Conservation (phyloP, 116 monocot genomes). For the Papilionanthe hybrid region DNA sequence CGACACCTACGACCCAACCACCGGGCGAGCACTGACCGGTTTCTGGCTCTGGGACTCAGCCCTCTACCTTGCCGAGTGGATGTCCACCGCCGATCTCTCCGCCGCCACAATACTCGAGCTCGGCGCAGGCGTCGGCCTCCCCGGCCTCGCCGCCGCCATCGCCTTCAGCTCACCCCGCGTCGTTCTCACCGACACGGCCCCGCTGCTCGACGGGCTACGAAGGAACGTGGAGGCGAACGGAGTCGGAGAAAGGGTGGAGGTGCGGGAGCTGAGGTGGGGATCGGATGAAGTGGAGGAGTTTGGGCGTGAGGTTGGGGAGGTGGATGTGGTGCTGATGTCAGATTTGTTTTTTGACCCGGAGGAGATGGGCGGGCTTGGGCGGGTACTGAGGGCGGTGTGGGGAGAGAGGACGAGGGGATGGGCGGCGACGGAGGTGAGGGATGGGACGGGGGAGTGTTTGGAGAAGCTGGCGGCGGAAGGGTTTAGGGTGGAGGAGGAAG, state of each 20-base stretch:
- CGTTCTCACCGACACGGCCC: slow-evolving; percentile 38
- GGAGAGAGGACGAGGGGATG: slow-evolving; percentile 20
- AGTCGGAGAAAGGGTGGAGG: slow-evolving; percentile 22
- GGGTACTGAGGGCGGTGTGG: slow-evolving; percentile 24
- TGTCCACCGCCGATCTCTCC: slow-evolving; percentile 9
- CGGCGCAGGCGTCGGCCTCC: slow-evolving; percentile 47
- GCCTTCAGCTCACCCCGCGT: slow-evolving; percentile 23
- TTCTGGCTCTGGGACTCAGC: slow-evolving; percentile 56
- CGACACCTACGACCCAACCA: slow-evolving; percentile 31
- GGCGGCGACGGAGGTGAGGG: slow-evolving; percentile 42
- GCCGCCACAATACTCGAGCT: slow-evolving; percentile 35
- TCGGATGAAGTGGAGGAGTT: not conserved
- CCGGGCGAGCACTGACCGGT: slow-evolving; percentile 40
- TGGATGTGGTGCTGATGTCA: slow-evolving; percentile 47
- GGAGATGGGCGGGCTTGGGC: slow-evolving; percentile 34
- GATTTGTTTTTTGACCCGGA: slow-evolving; percentile 45
- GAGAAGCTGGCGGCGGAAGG: slow-evolving; percentile 17
- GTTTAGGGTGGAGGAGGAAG: slow-evolving; percentile 21
- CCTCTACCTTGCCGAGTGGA: slow-evolving; percentile 32
- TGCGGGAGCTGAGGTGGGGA: slow-evolving; percentile 39
- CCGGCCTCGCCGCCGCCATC: slow-evolving; percentile 32
- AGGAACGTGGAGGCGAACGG: slow-evolving; percentile 36
- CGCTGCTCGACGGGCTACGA: slow-evolving; percentile 29
- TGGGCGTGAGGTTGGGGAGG: not conserved
- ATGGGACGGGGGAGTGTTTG: slow-evolving; percentile 24